Evolutionary conservation across 2,329 filamentous ascomycete species (phyloP).

Genomic region (Clarireedia paspali): DNA sequence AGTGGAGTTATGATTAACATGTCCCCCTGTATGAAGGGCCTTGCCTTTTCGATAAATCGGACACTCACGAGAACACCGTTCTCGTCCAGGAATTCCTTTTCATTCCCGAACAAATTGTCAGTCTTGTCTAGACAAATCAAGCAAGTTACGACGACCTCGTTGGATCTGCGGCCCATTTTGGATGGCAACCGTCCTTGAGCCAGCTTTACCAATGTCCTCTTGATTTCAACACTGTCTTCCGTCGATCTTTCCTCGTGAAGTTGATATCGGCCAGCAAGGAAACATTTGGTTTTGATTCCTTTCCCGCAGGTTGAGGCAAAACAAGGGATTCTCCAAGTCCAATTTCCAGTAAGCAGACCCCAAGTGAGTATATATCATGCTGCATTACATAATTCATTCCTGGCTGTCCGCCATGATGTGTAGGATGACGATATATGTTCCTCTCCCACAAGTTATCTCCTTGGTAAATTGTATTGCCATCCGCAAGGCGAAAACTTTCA

Average conservation of each 20-base stretch:
- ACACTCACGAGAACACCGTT: no score
- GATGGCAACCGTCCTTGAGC: slow-evolving; percentile 9
- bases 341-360: slow-evolving; percentile 42
- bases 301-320: background rate
- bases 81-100: background rate
- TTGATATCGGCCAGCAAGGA: background rate
- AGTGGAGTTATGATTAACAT: no score
- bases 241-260: background rate
- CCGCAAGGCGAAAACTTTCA: slow-evolving; percentile 13
- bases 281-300: background rate
- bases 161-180: slow-evolving; percentile 11
- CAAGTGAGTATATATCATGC: slow-evolving; percentile 39
- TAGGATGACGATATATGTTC: slow-evolving; percentile 19
- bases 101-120: background rate
- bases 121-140: slow-evolving; percentile 13
- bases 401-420: slow-evolving; percentile 11
- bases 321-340: slow-evolving; percentile 36
- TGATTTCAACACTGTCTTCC: background rate
- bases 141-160: slow-evolving; percentile 13
- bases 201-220: slow-evolving; percentile 3
- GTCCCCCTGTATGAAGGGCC: no score
- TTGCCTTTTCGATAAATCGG: no score
- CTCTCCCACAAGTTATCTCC: slow-evolving; percentile 15
- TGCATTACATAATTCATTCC: slow-evolving; percentile 15
- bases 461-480: slow-evolving; percentile 10